Conservation (phyloP, 768 basidiomycete species). For the Boletales sp. region DNA sequence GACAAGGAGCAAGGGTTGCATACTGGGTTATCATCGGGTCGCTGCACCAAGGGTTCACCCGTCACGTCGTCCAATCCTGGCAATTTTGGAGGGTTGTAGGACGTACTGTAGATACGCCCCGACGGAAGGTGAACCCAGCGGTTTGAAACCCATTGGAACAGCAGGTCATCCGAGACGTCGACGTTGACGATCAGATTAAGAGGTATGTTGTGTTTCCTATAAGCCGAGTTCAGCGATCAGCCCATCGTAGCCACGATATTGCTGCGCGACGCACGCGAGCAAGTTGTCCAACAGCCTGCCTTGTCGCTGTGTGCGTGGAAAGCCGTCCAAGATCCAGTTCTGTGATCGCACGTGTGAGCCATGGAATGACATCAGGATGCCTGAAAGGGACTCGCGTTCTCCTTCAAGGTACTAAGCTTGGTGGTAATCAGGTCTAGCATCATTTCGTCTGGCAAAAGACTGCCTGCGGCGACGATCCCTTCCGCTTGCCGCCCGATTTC, state of each 20-base stretch:
- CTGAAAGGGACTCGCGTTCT: conserved; percentile 45
- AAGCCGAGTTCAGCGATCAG: background rate
- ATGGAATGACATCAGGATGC: background rate
- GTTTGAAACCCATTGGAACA: conserved; percentile 77
- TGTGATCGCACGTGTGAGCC: conserved; percentile 27
- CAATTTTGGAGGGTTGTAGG: conserved; percentile 78
- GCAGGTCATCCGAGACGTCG: conserved; percentile 78
- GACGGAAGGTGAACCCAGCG: conserved; percentile 85
- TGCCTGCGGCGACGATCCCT: conserved; percentile 72
- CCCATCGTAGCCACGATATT: background rate
- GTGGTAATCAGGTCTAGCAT: conserved; percentile 73
- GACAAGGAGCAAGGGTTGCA: conserved; percentile 21
- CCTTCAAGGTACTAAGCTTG: conserved; percentile 59
- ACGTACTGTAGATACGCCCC: conserved; percentile 83
- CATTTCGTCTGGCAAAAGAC: conserved; percentile 69
- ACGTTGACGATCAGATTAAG: conserved; percentile 80
- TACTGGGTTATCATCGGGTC: conserved; percentile 86
- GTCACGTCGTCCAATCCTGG: conserved; percentile 81
- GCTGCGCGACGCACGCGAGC: conserved; percentile 48
- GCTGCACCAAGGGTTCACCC: conserved; percentile 74
- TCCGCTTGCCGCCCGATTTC: conserved; percentile 73
- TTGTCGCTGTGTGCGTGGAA: conserved; percentile 83
- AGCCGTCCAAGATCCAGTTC: conserved; percentile 92
- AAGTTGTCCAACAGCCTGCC: conserved; percentile 70
- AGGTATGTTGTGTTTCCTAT: conserved; percentile 57